Percentiles rank a stretch among this genome's conserved stretches.
These are phyloP conservation scores for Candida frijolesensis DNA, from an alignment of 1,139 yeast genomes.

Conservation along the genomic window DNA sequence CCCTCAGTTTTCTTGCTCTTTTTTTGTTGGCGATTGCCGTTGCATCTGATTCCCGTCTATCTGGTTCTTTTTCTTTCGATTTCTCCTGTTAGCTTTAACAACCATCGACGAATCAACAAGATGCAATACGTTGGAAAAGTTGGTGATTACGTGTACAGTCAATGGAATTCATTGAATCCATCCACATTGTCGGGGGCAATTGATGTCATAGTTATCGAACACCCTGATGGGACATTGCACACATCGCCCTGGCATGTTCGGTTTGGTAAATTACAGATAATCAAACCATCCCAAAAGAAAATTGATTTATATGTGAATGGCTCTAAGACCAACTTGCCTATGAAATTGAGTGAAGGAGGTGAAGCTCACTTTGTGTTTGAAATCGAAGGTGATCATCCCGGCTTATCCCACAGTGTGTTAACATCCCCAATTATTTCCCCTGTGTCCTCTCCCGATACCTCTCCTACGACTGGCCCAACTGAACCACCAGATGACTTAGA, in stretches of 20 bases:
- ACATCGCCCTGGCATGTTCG: slow-evolving; percentile 97
- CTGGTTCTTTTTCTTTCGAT: background rate
- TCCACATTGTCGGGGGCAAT: slow-evolving; percentile 97
- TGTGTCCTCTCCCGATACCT: slow-evolving; percentile 61
- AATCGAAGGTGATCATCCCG: slow-evolving; percentile 65
- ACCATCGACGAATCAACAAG: background rate
- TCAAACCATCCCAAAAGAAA: slow-evolving; percentile 95
- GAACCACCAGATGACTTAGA: slow-evolving; percentile 37
- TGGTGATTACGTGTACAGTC: slow-evolving; percentile 90
- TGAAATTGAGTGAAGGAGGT: slow-evolving; percentile 97
- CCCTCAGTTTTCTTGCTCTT: background rate
- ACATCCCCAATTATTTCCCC: slow-evolving; percentile 95
- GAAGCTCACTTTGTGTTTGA: slow-evolving; percentile 98
- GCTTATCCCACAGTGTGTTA: slow-evolving; percentile 68
- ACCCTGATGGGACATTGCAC: slow-evolving; percentile 75
- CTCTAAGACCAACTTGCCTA: slow-evolving; percentile 77
- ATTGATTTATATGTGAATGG: slow-evolving; percentile 89
- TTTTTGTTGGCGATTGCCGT: slow-evolving; percentile 2
- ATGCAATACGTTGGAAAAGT: slow-evolving; percentile 99
- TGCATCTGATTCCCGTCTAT: background rate
- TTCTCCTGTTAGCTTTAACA: background rate
- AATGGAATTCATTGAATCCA: slow-evolving; percentile 96
- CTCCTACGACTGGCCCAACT: slow-evolving; percentile 25
- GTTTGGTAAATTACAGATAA: slow-evolving; percentile 89
- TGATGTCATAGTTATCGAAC: slow-evolving; percentile 95